A percentile compares a stretch with the other conserved stretches of the same genome.
Conservation (phyloP, 2,329 filamentous ascomycete genomes). For the Eurotiales sp. region DNA sequence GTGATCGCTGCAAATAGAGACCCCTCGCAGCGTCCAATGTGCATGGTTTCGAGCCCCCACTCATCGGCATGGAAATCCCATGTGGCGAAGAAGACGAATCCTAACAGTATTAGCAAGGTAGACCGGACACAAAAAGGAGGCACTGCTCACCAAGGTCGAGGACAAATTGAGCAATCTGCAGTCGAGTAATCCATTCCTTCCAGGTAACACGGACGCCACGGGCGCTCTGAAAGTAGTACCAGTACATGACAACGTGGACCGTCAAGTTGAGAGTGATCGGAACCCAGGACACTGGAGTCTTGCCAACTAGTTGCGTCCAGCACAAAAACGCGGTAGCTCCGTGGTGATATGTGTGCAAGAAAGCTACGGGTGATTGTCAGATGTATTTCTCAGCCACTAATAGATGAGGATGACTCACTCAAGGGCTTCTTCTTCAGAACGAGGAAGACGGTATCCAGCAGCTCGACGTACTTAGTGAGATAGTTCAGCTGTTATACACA, state of each 20-base stretch:
- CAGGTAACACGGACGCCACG: constrained; percentile 90
- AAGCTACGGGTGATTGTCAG: constrained; percentile 44
- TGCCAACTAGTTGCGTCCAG: constrained; percentile 86
- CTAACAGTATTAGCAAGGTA: constrained; percentile 39
- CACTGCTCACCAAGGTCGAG: constrained; percentile 74
- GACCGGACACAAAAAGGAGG: neutral
- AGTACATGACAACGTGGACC: constrained; percentile 96
- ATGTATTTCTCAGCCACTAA: neutral
- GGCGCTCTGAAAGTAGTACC: constrained; percentile 97
- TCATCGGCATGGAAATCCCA: constrained; percentile 90
- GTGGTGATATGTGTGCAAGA: constrained; percentile 96
- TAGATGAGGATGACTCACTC: too few relatives aligned
- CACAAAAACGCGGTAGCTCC: constrained; percentile 87
- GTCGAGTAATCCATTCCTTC: constrained; percentile 96
- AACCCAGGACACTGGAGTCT: constrained; percentile 86
- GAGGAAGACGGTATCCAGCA: constrained; percentile 87
- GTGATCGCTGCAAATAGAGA: constrained; percentile 89
- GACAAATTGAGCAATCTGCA: constrained; percentile 91
- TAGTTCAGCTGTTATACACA: constrained; percentile 70
- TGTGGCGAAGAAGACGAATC: constrained; percentile 91
- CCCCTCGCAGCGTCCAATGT: constrained; percentile 74
- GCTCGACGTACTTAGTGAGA: constrained; percentile 88
- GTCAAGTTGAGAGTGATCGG: constrained; percentile 81
- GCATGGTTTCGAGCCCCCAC: constrained; percentile 70
- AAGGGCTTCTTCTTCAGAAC: constrained; percentile 97